Percentiles rank a stretch among this genome's conserved stretches.
phyloP scores from a whole-genome alignment of 1,284 basidiomycete species.

The Ceratobasidium sp. region DNA sequence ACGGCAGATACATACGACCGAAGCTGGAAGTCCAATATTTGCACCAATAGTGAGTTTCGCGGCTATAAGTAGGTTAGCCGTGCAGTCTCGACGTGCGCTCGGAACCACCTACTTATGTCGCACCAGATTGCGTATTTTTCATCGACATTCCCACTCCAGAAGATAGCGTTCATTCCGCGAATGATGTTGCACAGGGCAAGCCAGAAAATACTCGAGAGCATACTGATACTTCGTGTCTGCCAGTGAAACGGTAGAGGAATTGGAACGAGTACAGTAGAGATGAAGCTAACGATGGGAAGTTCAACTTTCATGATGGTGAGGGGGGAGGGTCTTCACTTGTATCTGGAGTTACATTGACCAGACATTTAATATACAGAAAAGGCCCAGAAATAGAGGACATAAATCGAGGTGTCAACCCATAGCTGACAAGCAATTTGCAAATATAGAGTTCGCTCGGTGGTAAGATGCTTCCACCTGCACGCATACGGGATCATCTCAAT shows the following conservation, averaged over 20 bases:
- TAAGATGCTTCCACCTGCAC: no score
- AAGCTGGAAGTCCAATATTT: constrained; percentile 45
- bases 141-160: constrained; percentile 48
- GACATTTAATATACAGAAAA: no score
- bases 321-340: no score
- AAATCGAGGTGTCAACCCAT: no score
- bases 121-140: constrained; percentile 49
- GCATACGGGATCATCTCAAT: no score
- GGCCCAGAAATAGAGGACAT: no score
- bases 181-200: constrained; percentile 59
- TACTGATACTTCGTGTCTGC: constrained; percentile 62
- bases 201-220: constrained; percentile 63
- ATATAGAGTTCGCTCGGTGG: no score
- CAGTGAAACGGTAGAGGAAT: constrained; percentile 50
- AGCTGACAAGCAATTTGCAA: no score
- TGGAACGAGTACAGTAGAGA: constrained; percentile 47
- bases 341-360: no score
- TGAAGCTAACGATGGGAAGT: constrained; percentile 39
- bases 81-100: not conserved
- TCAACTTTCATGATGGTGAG: no score
- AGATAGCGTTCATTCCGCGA: constrained; percentile 59
- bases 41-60: constrained; percentile 44
- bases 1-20: constrained; percentile 49
- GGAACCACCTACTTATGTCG: constrained; percentile 49
- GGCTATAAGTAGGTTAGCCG: constrained; percentile 40